Conservation (phyloP, 305 asterid species). For the Solanum aculeatissimum region DNA sequence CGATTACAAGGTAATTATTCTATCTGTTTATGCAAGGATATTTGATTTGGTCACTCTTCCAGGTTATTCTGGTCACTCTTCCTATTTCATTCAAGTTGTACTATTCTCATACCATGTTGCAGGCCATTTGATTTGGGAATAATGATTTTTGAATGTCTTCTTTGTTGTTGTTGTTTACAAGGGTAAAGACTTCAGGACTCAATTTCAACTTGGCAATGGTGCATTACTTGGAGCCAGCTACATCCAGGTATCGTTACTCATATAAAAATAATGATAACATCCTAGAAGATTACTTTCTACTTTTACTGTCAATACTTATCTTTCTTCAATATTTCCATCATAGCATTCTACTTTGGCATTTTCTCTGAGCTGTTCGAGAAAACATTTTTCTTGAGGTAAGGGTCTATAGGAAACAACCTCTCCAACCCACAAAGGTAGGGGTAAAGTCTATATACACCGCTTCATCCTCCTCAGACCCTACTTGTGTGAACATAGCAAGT, state of each 20-base stretch:
- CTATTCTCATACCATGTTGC: neutral
- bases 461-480: neutral
- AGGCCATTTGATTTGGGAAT: neutral
- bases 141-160: neutral
- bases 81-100: neutral
- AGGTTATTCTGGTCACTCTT: neutral
- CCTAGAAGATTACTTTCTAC: neutral
- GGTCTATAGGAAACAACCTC: neutral
- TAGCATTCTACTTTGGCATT: neutral
- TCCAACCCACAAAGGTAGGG: neutral
- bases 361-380: neutral
- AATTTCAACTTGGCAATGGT: slow-evolving; percentile 16
- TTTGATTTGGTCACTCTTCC: no score
- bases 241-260: slow-evolving; percentile 8
- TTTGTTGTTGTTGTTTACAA: slow-evolving; percentile 2
- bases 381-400: neutral
- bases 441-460: neutral
- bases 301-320: neutral
- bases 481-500: neutral
- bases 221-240: slow-evolving; percentile 20
- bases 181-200: slow-evolving; percentile 26
- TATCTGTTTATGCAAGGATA: neutral
- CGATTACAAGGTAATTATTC: slow-evolving; percentile 71
- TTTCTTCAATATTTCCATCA: neutral
- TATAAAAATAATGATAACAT: neutral